Conservation (phyloP, 2,329 filamentous ascomycete species). For the Aureobasidium leucospermi region DNA sequence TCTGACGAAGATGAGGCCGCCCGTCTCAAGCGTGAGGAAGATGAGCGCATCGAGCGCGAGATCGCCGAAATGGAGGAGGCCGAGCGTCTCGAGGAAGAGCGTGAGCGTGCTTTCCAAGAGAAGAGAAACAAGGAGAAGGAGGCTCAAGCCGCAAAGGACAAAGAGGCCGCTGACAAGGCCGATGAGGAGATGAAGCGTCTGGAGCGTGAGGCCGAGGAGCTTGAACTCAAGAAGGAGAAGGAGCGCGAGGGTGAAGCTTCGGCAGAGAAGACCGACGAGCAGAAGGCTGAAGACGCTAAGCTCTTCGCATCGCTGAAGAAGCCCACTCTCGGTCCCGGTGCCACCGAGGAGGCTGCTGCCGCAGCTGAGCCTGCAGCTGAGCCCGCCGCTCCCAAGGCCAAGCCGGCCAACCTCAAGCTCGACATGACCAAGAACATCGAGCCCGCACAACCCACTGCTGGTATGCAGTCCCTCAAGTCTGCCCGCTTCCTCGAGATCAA, state of each 20-base stretch:
- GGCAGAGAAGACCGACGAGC: slow-evolving; percentile 20
- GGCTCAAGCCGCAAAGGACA: slow-evolving; percentile 43
- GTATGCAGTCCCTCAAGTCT: slow-evolving; percentile 86
- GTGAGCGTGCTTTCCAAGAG: slow-evolving; percentile 65
- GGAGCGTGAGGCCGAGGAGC: slow-evolving; percentile 43
- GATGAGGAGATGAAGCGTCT: slow-evolving; percentile 46
- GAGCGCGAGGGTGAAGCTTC: slow-evolving; percentile 23
- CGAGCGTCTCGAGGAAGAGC: slow-evolving; percentile 49
- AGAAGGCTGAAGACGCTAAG: slow-evolving; percentile 35
- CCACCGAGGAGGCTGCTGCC: slow-evolving; percentile 22
- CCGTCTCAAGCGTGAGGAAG: slow-evolving; percentile 32
- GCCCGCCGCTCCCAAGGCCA: slow-evolving; percentile 57
- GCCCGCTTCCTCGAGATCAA: slow-evolving; percentile 80
- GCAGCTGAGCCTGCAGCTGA: slow-evolving; percentile 17
- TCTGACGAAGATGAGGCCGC: slow-evolving; percentile 25
- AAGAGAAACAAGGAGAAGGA: slow-evolving; percentile 57
- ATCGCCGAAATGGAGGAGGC: slow-evolving; percentile 54
- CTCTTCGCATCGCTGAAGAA: slow-evolving; percentile 44
- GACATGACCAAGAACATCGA: slow-evolving; percentile 81
- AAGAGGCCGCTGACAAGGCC: slow-evolving; percentile 43
- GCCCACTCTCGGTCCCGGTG: slow-evolving; percentile 41
- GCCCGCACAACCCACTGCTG: slow-evolving; percentile 85
- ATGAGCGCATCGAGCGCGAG: slow-evolving; percentile 46
- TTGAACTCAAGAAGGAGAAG: slow-evolving; percentile 37
- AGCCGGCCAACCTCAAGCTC: slow-evolving; percentile 84